Base-by-base conservation (phyloP, 306 rosid species). In the Vigna reflexopilosa region DNA sequence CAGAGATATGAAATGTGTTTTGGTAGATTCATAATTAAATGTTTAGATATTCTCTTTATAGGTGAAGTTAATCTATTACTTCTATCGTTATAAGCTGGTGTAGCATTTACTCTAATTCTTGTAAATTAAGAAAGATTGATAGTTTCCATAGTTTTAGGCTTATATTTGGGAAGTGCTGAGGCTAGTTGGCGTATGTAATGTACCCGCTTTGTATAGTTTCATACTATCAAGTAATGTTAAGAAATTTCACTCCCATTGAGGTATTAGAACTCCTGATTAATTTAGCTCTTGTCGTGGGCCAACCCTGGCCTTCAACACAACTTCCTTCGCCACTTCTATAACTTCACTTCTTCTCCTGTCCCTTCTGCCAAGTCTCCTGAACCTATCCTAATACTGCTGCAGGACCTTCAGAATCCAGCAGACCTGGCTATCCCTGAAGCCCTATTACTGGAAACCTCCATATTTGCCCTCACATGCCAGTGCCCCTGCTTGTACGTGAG, bases 21-120 rank as follows among this genome's bases (percentile, higher is more conserved):
- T 80, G 62, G 45, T 34, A 45, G 70, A 66, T 56, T 54, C 57
- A 20, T 30, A 19, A 4, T 40, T 32, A 32, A 4, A 67, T 74
- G 12, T 74, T 10, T 28, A 48, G 10, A 48, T 10, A 10, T 16
- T 58, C n/a, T 62, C 6, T 36, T 3, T 51, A 36, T 26, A 19
- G 24, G 2, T 30, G 59, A 48, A 68, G 24, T 10, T 34, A 15
- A 12, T 51, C n/a, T 66, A 56, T 73, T 58, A 17, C 19, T 59
- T 22, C 1, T 67, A 10, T 66, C 3, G 5, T 42, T 67, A 20
- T 42, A 22, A 20, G 6, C 6, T 45, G 56, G 10, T 20, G 36
- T 67, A 66, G 15, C 52, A 12, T 34, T 4, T 66, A 20, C 51
- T 0, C 1, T 66, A 67, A 44, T 67, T 42, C 13, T 67, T 67